phyloP scores from a whole-genome alignment of 2,329 filamentous ascomycete genomes.

The Exophiala phaeomuriformis region DNA sequence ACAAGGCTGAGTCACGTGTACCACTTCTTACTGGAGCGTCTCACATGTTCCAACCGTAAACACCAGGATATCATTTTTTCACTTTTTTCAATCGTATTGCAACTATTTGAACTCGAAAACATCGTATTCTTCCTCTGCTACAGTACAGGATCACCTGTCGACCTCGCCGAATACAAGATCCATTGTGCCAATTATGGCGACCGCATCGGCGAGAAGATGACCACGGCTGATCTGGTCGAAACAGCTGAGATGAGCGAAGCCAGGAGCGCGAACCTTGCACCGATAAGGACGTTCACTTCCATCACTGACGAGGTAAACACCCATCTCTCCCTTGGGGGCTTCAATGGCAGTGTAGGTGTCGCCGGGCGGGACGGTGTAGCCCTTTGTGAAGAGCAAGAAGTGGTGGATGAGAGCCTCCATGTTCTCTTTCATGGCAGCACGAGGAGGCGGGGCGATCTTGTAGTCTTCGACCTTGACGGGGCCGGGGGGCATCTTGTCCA shows the following conservation, averaged over 20 bases:
- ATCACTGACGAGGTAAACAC: slow-evolving; percentile 90
- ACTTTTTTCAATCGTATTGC: not conserved
- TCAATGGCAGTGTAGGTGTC: slow-evolving; percentile 98
- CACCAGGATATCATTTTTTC: not conserved
- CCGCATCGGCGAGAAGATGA: slow-evolving; percentile 89
- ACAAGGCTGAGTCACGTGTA: no score
- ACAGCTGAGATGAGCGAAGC: slow-evolving; percentile 87
- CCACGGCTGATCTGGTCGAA: slow-evolving; percentile 92
- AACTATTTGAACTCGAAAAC: not conserved
- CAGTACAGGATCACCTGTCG: slow-evolving; percentile 39
- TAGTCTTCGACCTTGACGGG: slow-evolving; percentile 96
- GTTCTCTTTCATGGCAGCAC: slow-evolving; percentile 99
- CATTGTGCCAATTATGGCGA: slow-evolving; percentile 71
- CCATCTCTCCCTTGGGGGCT: slow-evolving; percentile 99
- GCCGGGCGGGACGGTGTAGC: slow-evolving; percentile 90
- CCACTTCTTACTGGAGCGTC: no score
- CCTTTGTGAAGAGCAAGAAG: slow-evolving; percentile 98
- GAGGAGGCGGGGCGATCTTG: slow-evolving; percentile 94
- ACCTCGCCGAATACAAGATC: slow-evolving; percentile 58
- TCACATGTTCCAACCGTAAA: no score
- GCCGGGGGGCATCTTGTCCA: slow-evolving; percentile 97
- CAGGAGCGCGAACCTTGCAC: slow-evolving; percentile 93
- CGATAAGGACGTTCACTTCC: slow-evolving; percentile 94
- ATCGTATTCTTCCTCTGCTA: not conserved
- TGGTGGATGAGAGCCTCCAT: slow-evolving; percentile 99